Conservation (phyloP, 768 basidiomycete species). For the Tylopilus felleus region DNA sequence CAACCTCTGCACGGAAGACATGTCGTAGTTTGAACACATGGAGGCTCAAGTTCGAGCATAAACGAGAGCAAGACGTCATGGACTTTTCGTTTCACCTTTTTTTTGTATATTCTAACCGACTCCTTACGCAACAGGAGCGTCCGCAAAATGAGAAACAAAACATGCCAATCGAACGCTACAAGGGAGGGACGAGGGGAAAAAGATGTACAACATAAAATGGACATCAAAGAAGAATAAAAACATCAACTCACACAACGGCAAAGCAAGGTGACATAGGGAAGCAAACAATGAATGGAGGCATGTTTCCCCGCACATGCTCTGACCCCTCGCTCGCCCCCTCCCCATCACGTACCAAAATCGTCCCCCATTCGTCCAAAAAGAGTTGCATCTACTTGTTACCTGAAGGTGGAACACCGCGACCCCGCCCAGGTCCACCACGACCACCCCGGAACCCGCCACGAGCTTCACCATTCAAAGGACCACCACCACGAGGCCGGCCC, state of each 20-base stretch:
- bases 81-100: not conserved
- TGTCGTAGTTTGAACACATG: no score
- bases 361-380: not conserved
- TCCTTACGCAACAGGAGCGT: constrained; percentile 25
- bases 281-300: constrained; percentile 8
- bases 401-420: constrained; percentile 36
- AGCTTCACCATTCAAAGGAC: constrained; percentile 46
- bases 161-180: constrained; percentile 10
- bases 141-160: constrained; percentile 13
- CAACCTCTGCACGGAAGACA: no score
- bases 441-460: constrained; percentile 49
- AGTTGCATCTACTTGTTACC: constrained; percentile 20
- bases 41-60: no score
- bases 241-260: not conserved
- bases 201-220: constrained; percentile 15
- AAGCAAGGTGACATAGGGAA: constrained; percentile 16
- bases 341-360: not conserved
- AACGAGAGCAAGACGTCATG: not conserved
- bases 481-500: constrained; percentile 58
- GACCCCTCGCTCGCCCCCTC: not conserved
- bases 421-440: constrained; percentile 43
- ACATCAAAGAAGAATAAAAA: constrained; percentile 1
- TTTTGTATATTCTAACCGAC: constrained; percentile 16
- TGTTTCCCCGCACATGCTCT: constrained; percentile 11
- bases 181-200: constrained; percentile 5